Evolutionary conservation across 2,329 filamentous ascomycete species (phyloP), one percentile per base, ranked within the genome.

Genomic region (Aureobasidium uvarum): DNA sequence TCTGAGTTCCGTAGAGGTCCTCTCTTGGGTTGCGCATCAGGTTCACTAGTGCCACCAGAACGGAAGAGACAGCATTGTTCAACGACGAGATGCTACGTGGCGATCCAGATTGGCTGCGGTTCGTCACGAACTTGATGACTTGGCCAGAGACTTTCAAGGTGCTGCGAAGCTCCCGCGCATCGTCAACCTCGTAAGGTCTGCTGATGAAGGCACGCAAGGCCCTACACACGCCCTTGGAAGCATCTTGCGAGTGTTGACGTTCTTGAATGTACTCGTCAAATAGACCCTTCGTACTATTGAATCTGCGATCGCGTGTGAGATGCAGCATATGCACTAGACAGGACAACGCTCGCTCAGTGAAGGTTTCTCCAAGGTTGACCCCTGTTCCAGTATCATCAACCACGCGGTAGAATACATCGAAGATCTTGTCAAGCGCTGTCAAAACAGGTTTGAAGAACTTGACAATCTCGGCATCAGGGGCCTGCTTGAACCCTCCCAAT

Each of bases 381-480:
- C 54, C 63, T 16, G 60, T 54, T 13, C 60, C 60, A n/a, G 56
- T 54, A 16, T 66, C 65, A 41, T 66, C 65, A 8, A 8, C 31
- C 4, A 66, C 50, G 11, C 43, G 39, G 48, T 66, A 63, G 38
- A 66, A 66, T 33, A 56, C 48, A 39, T 31, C 39, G 31, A 56
- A 62, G 4, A 63, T 56, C 45, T 54, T 50, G 28, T 68, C 65
- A 63, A 68, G 51, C 7, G 62, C 65, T 2, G 50, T 52, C 39
- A 68, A 36, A 10, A 67, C 59, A 0, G 63, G 66, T 16, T 86
- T 89, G 8, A 98, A 81, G 48, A 98, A 84, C 79, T 98, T 99
- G 68, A 99, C 95, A 39, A 99, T 91, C 77, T 99, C 96, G 65
- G 98, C 96, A 75, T 99, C 95, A 0, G 95, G 91, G 0, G 99